Percentiles rank a stretch among this genome's conserved stretches.
These are phyloP conservation scores for Dendrocalamus sinicus DNA, from an alignment of 176 grass and related monocot species.

Conservation along the genomic window DNA sequence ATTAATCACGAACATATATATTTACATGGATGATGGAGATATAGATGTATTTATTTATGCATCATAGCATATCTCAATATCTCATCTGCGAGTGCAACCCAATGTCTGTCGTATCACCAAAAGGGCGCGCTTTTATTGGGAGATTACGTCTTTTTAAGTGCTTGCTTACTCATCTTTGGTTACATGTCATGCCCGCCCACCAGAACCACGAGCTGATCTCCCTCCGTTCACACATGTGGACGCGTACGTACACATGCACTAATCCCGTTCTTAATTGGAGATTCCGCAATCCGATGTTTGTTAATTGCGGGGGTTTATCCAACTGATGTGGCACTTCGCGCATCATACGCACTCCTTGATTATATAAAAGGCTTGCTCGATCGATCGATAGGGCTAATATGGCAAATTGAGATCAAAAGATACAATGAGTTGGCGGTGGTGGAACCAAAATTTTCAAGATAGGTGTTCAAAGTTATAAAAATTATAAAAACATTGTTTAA, in stretches of 20 bases:
- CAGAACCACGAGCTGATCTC: not conserved
- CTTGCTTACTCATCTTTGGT: slow-evolving; percentile 39
- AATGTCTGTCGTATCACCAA: slow-evolving; percentile 33
- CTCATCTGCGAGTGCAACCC: not conserved
- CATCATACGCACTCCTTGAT: slow-evolving; percentile 10
- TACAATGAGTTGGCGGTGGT: not conserved
- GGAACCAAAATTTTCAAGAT: no score
- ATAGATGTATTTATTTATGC: no score
- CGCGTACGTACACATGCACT: slow-evolving; percentile 26
- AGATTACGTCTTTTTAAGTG: slow-evolving; percentile 39
- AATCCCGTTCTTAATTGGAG: slow-evolving; percentile 25
- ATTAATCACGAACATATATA: no score
- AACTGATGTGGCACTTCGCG: slow-evolving; percentile 44
- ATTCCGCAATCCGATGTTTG: slow-evolving; percentile 20
- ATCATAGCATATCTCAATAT: not conserved
- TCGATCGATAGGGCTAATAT: not conserved
- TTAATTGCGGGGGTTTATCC: slow-evolving; percentile 59
- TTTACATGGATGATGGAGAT: not conserved
- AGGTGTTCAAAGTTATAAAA: no score
- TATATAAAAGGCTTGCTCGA: not conserved
- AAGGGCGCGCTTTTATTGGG: slow-evolving; percentile 23
- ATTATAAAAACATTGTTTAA: no score
- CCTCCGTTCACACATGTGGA: not conserved
- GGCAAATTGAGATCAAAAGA: slow-evolving; percentile 27
- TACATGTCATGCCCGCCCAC: slow-evolving; percentile 15